Conservation (phyloP, 768 basidiomycete genomes). For the Cantharellus anzutake region DNA sequence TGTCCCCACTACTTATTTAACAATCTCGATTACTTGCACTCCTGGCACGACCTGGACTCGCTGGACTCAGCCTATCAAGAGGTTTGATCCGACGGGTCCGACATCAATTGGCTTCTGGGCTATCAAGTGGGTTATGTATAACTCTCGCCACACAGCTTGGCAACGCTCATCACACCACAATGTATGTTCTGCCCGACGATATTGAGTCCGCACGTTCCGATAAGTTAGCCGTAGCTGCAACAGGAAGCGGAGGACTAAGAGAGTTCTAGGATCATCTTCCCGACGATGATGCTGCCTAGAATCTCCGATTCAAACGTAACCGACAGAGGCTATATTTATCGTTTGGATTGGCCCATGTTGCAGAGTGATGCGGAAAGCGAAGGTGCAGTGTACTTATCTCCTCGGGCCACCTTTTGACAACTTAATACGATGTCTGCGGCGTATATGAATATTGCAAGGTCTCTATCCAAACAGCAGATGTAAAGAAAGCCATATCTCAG, state of each 20-base stretch:
- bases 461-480: slow-evolving; percentile 78
- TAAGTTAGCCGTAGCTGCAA: slow-evolving; percentile 4
- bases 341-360: slow-evolving; percentile 12
- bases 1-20: too few relatives aligned
- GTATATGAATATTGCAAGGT: slow-evolving; percentile 31
- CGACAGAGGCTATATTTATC: background rate
- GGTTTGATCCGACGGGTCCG: slow-evolving; percentile 67
- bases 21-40: background rate
- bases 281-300: slow-evolving; percentile 14
- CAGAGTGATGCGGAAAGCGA: slow-evolving; percentile 21
- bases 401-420: background rate
- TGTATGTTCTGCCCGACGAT: background rate
- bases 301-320: slow-evolving; percentile 12
- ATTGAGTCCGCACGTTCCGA: slow-evolving; percentile 4
- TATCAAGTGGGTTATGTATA: slow-evolving; percentile 40
- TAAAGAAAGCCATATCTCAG: slow-evolving; percentile 54
- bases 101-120: slow-evolving; percentile 81
- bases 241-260: slow-evolving; percentile 12
- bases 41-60: background rate
- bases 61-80: slow-evolving; percentile 55
- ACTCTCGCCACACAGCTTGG: background rate
- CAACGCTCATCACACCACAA: background rate
- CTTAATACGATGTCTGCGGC: background rate
- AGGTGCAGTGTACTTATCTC: slow-evolving; percentile 11
- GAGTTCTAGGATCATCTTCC: slow-evolving; percentile 18